A percentile compares a stretch with the other conserved stretches of the same genome.
These are phyloP conservation scores for Xylariaceae sp. DNA, from an alignment of 2,329 filamentous ascomycete species.

Conservation along the genomic window DNA sequence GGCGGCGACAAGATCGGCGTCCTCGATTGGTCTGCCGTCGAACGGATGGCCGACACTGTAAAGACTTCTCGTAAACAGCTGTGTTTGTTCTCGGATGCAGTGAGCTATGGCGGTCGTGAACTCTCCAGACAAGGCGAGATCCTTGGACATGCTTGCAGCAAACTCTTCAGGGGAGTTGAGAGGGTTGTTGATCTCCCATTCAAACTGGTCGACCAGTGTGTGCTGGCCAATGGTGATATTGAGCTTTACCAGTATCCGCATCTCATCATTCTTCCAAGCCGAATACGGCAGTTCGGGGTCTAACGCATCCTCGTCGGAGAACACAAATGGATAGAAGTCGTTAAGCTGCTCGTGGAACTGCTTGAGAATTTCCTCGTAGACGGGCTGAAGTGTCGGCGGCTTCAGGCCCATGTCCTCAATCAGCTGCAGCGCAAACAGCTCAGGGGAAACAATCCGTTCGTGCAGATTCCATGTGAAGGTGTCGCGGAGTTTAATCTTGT, in stretches of 20 bases:
- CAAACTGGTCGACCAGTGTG: constrained; percentile 92
- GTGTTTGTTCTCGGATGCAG: constrained; percentile 91
- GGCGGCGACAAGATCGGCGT: constrained; percentile 78
- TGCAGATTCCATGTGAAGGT: constrained; percentile 99
- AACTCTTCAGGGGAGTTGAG: constrained; percentile 94
- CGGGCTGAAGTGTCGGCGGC: constrained; percentile 60
- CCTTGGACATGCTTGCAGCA: constrained; percentile 78
- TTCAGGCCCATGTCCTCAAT: constrained; percentile 86
- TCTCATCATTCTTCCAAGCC: constrained; percentile 98
- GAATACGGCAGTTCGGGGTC: constrained; percentile 86
- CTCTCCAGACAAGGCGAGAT: constrained; percentile 87
- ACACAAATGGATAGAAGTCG: constrained; percentile 91
- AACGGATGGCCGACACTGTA: constrained; percentile 94
- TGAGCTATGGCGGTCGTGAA: constrained; percentile 97
- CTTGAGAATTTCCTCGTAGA: constrained; percentile 54
- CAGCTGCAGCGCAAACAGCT: constrained; percentile 81
- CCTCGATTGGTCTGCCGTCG: constrained; percentile 87
- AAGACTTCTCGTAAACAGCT: constrained; percentile 87
- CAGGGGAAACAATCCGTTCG: constrained; percentile 73
- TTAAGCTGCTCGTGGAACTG: constrained; percentile 85
- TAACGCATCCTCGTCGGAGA: constrained; percentile 81
- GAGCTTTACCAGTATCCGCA: constrained; percentile 91
- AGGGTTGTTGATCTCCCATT: constrained; percentile 98
- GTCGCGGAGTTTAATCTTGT: constrained; percentile 91
- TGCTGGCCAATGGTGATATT: constrained; percentile 97